A percentile compares a stretch with the other conserved stretches of the same genome.
These are phyloP conservation scores for Ceratocystis alfenasii DNA, from an alignment of 2,329 filamentous ascomycete species.

Conservation along the genomic window DNA sequence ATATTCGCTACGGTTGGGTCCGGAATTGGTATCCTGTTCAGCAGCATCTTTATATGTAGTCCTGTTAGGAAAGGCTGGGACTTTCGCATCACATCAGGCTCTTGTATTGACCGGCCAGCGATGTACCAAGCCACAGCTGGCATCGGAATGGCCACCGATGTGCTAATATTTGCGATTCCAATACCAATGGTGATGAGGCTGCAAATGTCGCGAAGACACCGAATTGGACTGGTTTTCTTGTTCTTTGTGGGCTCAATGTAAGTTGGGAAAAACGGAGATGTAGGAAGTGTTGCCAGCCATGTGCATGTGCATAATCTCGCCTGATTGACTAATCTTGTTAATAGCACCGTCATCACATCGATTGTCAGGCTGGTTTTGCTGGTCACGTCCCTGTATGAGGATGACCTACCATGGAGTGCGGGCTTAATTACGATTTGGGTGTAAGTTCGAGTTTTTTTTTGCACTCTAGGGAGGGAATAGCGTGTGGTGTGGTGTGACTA, in stretches of 20 bases:
- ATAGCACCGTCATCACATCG: conserved; percentile 4
- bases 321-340: neutral
- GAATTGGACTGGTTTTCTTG: neutral
- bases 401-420: neutral
- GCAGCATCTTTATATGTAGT: conserved; percentile 3
- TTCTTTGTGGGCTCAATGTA: conserved; percentile 9
- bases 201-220: conserved; percentile 4
- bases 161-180: neutral
- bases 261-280: neutral
- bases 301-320: neutral
- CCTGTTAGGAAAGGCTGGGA: conserved; percentile 6
- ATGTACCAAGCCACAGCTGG: neutral
- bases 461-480: no score
- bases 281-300: neutral
- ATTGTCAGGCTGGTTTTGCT: conserved; percentile 1
- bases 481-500: neutral
- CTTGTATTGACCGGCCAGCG: neutral
- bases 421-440: conserved; percentile 1
- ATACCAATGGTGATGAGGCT: neutral
- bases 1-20: conserved; percentile 3
- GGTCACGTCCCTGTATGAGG: neutral
- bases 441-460: neutral
- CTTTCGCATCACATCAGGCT: neutral
- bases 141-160: neutral
- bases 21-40: conserved; percentile 1